Base-by-base conservation (phyloP, 495 filamentous ascomycete genomes). In the Acidomyces sp. region DNA sequence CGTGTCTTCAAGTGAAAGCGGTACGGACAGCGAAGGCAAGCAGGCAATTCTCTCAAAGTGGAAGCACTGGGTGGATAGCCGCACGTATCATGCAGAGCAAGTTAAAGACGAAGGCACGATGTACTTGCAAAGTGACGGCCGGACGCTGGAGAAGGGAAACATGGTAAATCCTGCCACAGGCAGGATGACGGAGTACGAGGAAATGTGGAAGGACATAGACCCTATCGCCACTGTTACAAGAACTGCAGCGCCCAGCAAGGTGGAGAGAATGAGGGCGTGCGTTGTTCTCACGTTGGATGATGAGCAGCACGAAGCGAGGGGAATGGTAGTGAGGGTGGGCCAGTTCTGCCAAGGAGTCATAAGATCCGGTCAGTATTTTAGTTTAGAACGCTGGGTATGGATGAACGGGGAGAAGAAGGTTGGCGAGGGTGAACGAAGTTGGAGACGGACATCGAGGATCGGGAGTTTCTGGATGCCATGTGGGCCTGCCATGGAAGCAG, bases 31-130 rank as follows among this genome's bases (percentile, higher is more conserved):
- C 11, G 31, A 43, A 32, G 49, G 15, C 10, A 37, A 4, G 36
- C 32, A 11, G 30, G 35, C n/a, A 26, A 35, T 24, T 48, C 24
- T 19, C 41, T 65, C 46, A 49, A 51, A 1, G 26, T 77, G 72
- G 71, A 43, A 55, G 0, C 72, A 75, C 54, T 69, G 66, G 64
- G 59, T 75, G 15, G 64, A 72, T 41, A 67, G 60, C 4, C 62
- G 66, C 18, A 19, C 4, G 5, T 18, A 6, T 7, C 61, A 56
- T 11, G 40, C 43, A 2, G 61, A 64, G 1, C 48, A 41, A 9
- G 55, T 59, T 0, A 42, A 41, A 0, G 73, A 77, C 49, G 62
- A 71, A 21, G 73, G 70, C 2, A 60, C 73, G 45, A 71, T 69
- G 56, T 59, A 54, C 32, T 43, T 60, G 0, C 52, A 58, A 22